Evolutionary conservation across 2,329 filamentous ascomycete genomes (phyloP).

Genomic region (Curvularia sp.): DNA sequence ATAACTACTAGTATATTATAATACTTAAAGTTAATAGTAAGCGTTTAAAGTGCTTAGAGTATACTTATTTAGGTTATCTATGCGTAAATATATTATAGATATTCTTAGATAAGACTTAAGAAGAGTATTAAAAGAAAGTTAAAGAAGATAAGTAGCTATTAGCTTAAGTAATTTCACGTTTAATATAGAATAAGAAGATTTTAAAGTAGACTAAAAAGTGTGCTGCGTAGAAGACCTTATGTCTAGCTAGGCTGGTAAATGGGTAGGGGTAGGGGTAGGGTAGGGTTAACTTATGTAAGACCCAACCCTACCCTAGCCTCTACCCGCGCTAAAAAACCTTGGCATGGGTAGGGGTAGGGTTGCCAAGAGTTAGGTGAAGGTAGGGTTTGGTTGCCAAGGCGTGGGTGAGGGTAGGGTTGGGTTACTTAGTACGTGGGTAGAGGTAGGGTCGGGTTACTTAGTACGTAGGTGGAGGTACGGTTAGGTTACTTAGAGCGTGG

Average conservation of each 20-base stretch:
- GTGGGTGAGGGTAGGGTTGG: too few species aligned
- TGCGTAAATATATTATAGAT: neutral
- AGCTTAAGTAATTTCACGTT: neutral
- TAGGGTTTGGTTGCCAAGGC: too few species aligned
- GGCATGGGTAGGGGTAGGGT: too few species aligned
- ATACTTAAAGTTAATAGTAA: neutral
- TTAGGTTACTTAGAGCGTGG: too few species aligned
- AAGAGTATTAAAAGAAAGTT: neutral
- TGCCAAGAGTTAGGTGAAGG: too few species aligned
- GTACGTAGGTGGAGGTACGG: too few species aligned
- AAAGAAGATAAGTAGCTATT: neutral
- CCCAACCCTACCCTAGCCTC: too few species aligned
- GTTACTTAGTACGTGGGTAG: too few species aligned
- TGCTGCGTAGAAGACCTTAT: neutral
- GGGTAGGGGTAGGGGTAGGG: too few species aligned
- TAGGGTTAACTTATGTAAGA: too few species aligned
- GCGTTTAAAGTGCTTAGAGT: neutral
- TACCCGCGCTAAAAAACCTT: too few species aligned
- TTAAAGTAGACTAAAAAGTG: neutral
- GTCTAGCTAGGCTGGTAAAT: neutral
- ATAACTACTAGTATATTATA: neutral
- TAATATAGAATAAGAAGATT: neutral
- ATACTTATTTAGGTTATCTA: neutral
- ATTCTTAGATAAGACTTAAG: neutral
- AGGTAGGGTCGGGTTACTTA: too few species aligned